Conservation (phyloP, 805 yeast species). For the Komagataella kurtzmanii region DNA sequence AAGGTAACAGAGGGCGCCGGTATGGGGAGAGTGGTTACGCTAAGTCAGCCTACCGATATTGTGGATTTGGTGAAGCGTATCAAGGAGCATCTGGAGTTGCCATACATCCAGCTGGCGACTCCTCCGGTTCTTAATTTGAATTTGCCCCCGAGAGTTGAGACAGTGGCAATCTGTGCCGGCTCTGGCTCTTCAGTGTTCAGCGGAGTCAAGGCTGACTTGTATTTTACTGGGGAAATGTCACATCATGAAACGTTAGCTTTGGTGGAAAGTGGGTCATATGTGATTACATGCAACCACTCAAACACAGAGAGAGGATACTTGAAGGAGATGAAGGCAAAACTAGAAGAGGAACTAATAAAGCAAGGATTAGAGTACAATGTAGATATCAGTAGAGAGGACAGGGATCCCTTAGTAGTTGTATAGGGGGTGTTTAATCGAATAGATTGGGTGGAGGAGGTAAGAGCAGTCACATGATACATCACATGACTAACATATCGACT, state of each 20-base stretch:
- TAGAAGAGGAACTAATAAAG: conserved; percentile 26
- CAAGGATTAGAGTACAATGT: conserved; percentile 22
- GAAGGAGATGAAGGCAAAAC: conserved; percentile 32
- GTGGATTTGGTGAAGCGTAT: conserved; percentile 30
- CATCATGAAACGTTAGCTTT: conserved; percentile 80
- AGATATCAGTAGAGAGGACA: conserved; percentile 40
- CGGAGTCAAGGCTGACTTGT: conserved; percentile 52
- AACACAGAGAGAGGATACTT: conserved; percentile 89
- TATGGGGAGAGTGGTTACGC: conserved; percentile 60
- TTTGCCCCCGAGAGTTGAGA: conserved; percentile 22
- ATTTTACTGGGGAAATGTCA: conserved; percentile 83
- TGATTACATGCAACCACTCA: conserved; percentile 76
- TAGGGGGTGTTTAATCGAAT: neutral
- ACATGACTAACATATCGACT: neutral
- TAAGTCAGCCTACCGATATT: conserved; percentile 30
- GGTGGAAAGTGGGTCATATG: conserved; percentile 58
- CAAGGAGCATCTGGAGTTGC: conserved; percentile 38
- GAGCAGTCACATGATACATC: neutral
- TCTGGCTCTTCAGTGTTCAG: conserved; percentile 74
- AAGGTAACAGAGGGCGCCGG: conserved; percentile 42
- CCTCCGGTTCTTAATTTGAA: conserved; percentile 13
- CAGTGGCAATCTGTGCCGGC: conserved; percentile 89
- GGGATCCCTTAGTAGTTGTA: conserved; percentile 38
- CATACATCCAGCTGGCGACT: conserved; percentile 40
- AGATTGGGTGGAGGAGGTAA: neutral